Evolutionary conservation across 2,329 filamentous ascomycete genomes (phyloP), one percentile per base, ranked within the genome.

Genomic region (Rutstroemia sp.): DNA sequence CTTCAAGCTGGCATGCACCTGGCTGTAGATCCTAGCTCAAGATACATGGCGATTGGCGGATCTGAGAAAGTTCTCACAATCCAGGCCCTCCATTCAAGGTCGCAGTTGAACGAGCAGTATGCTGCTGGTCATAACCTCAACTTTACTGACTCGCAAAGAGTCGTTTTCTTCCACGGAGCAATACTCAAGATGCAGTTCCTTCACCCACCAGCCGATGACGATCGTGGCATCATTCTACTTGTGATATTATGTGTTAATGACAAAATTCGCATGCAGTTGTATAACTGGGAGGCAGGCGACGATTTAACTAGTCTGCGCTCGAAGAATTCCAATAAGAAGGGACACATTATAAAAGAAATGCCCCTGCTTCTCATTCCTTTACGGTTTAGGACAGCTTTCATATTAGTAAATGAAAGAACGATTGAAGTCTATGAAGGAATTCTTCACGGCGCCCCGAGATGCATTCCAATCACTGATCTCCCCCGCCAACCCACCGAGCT

Each of bases 151-250:
- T 70, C 69, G 0, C 61, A 68, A 48, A 58, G 47, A 40, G 58
- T 63, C 5, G 30, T 67, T 19, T 54, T 58, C 10, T 75, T 90
- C 7, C 79, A 84, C 7, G 91, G 89, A 1, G 77, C 85, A n/a
- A 89, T 97, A 55, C 78, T 92, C 64, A 88, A 89, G 63, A 85
- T 96, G 77, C 87, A 91, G 21, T 99, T 97, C 61, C 76, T 99
- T 2, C 83, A 87, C 58, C 88, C 91, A 7, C 77, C 78, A 9
- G 72, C 79, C 0, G 78, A 82, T 53, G 84, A 92, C 58, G 78
- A 82, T 9, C 76, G 84, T 54, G 84, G 85, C 63, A 81, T 95
- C 45, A 85, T 95, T n/a, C 76, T 97, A 3, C 74, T 96, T 10
- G 73, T 96, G 44, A 77, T 86, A 17, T 65, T 82, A 16, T 71